Conservation (phyloP, 306 rosid genomes). For the Dryas drummondii region DNA sequence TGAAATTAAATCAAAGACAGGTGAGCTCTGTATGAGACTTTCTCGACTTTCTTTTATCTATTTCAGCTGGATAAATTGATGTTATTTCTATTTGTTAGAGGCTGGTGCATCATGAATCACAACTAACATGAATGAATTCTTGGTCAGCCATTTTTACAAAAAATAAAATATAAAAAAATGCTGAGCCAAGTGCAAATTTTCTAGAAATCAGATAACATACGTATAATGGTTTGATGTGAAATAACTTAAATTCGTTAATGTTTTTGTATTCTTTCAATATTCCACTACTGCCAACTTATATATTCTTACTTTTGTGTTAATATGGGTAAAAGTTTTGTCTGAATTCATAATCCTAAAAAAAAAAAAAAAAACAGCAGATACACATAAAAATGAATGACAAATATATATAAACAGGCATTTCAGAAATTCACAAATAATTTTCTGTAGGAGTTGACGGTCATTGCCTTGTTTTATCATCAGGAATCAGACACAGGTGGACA, state of each 20-base stretch:
- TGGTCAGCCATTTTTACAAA: too few species aligned
- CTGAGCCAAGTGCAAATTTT: background rate
- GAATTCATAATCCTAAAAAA: background rate
- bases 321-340: background rate
- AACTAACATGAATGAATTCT: too few species aligned
- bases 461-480: slow-evolving; percentile 37
- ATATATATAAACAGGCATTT: background rate
- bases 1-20: slow-evolving; percentile 31
- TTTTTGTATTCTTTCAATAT: background rate
- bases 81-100: too few species aligned
- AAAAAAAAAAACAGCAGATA: background rate
- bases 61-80: too few species aligned
- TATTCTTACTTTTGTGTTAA: background rate
- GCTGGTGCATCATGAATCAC: too few species aligned
- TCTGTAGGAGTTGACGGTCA: slow-evolving; percentile 10
- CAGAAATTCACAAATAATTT: slow-evolving; percentile 1
- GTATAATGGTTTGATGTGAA: background rate
- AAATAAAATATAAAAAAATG: too few species aligned
- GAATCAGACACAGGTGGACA: slow-evolving; percentile 31
- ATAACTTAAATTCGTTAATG: background rate
- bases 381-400: background rate
- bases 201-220: background rate
- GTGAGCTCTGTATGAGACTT: slow-evolving; percentile 29
- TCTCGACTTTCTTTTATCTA: background rate
- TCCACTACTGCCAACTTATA: background rate